Conservation (phyloP, 371 early-diverging fungal genomes). For the Nematocida minor region DNA sequence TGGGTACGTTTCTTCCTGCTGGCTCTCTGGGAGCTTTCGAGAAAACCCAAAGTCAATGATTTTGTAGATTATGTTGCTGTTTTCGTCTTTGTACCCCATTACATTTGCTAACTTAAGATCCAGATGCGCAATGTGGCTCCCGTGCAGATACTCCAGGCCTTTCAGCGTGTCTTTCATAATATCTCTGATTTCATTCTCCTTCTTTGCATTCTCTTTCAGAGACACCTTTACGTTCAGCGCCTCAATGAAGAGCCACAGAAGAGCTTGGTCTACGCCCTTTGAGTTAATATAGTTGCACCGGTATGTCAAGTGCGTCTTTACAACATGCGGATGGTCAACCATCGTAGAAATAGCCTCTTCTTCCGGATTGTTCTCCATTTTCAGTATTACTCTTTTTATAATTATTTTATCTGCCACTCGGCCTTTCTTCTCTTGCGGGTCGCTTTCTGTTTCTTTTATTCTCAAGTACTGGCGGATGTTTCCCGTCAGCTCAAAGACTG, state of each 20-base stretch:
- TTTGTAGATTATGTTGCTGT: slow-evolving; percentile 55
- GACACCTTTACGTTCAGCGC: slow-evolving; percentile 57
- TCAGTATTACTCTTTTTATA: slow-evolving; percentile 63
- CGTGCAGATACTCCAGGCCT: slow-evolving; percentile 63
- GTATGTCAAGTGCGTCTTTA: slow-evolving; percentile 58
- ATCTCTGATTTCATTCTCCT: slow-evolving; percentile 60
- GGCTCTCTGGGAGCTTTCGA: background rate
- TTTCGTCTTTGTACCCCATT: slow-evolving; percentile 56
- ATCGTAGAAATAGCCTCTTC: slow-evolving; percentile 58
- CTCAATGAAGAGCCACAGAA: slow-evolving; percentile 65
- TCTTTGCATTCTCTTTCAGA: slow-evolving; percentile 43
- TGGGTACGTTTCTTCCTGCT: slow-evolving; percentile 46
- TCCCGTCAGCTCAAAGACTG: slow-evolving; percentile 40
- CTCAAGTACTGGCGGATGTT: background rate
- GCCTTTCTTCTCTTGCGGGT: background rate
- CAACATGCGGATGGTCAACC: slow-evolving; percentile 49
- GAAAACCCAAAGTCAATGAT: slow-evolving; percentile 66
- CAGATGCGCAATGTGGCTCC: slow-evolving; percentile 62
- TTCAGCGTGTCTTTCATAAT: slow-evolving; percentile 57
- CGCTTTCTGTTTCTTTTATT: background rate
- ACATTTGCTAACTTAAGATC: slow-evolving; percentile 66
- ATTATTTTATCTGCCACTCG: background rate
- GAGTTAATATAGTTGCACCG: slow-evolving; percentile 17
- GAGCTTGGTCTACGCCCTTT: slow-evolving; percentile 53
- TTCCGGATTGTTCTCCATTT: slow-evolving; percentile 44